A percentile compares a stretch with the other conserved stretches of the same genome.
Conservation (phyloP, 2,329 filamentous ascomycete species). For the Diplodia seriata region DNA sequence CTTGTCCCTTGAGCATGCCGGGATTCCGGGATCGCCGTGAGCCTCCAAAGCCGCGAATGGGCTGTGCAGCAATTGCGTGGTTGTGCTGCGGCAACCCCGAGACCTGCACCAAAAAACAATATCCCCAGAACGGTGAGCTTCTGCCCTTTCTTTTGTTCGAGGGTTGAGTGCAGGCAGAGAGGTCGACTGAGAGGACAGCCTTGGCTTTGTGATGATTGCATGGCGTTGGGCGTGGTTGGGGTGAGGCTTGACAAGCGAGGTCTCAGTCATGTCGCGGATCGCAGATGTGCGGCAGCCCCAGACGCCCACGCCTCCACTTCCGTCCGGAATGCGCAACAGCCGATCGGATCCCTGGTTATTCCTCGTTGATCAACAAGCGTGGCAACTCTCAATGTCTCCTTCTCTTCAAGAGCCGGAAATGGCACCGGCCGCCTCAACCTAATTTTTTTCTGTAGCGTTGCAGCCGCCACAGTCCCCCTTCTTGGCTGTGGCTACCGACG, state of each 20-base stretch:
- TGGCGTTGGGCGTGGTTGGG: conserved; percentile 6
- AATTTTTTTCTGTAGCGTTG: conserved; percentile 8
- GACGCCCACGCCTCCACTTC: conserved; percentile 18
- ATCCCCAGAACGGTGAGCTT: not conserved
- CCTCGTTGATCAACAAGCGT: conserved; percentile 10
- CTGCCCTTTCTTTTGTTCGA: not conserved
- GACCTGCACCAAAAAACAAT: not conserved
- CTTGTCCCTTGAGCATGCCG: not conserved
- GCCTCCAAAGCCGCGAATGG: not conserved
- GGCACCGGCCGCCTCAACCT: not conserved
- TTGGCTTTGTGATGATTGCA: conserved; percentile 1
- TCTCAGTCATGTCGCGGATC: conserved; percentile 27
- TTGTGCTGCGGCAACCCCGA: not conserved
- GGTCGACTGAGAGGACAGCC: not conserved
- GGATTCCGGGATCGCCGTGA: not conserved
- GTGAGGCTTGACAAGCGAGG: conserved; percentile 26
- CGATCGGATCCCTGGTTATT: not conserved
- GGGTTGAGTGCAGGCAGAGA: not conserved
- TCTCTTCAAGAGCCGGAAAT: not conserved
- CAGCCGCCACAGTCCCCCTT: conserved; percentile 5
- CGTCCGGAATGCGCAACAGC: conserved; percentile 15
- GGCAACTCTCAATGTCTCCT: not conserved
- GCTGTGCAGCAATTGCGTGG: not conserved
- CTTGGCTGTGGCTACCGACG: conserved; percentile 11
- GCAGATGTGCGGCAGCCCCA: conserved; percentile 24